Conservation (phyloP, 345 rosid genomes). For the Citrus cavaleriei region DNA sequence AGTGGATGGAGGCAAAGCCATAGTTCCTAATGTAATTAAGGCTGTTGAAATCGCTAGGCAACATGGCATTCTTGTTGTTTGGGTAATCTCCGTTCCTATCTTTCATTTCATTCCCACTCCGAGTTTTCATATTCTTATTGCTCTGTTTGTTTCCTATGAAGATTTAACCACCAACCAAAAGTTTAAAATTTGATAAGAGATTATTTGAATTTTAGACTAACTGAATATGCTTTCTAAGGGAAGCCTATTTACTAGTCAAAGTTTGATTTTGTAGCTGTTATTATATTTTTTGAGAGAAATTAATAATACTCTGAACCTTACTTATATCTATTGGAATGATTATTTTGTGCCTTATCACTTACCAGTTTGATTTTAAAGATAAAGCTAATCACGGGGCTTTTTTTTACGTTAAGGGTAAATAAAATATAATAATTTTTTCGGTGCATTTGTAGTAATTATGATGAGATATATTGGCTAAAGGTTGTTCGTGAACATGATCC, state of each 20-base stretch:
- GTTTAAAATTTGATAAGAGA: not conserved
- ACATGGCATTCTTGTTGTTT: slow-evolving; percentile 67
- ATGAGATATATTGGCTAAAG: slow-evolving; percentile 18
- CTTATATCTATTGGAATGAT: not conserved
- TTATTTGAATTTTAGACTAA: not conserved
- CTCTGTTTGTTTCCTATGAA: slow-evolving; percentile 12
- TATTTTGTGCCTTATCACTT: not conserved
- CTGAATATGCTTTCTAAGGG: not conserved
- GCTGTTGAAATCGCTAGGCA: slow-evolving; percentile 69
- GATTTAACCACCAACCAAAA: not conserved
- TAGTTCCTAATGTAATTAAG: slow-evolving; percentile 64
- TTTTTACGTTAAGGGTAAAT: too few relatives aligned
- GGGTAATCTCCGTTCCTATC: slow-evolving; percentile 42
- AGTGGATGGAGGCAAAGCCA: slow-evolving; percentile 66
- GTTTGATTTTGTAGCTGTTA: not conserved
- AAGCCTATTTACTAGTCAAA: not conserved
- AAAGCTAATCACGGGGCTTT: not conserved
- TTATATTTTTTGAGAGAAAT: not conserved
- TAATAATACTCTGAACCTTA: not conserved
- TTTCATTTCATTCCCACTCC: not conserved
- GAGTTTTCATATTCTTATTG: not conserved
- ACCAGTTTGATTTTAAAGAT: not conserved
- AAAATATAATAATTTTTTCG: too few relatives aligned
- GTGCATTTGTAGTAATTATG: not conserved
- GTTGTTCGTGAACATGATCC: slow-evolving; percentile 85